phyloP scores from a whole-genome alignment of 2,329 filamentous ascomycete species.

The Alternaria brassicicola region DNA sequence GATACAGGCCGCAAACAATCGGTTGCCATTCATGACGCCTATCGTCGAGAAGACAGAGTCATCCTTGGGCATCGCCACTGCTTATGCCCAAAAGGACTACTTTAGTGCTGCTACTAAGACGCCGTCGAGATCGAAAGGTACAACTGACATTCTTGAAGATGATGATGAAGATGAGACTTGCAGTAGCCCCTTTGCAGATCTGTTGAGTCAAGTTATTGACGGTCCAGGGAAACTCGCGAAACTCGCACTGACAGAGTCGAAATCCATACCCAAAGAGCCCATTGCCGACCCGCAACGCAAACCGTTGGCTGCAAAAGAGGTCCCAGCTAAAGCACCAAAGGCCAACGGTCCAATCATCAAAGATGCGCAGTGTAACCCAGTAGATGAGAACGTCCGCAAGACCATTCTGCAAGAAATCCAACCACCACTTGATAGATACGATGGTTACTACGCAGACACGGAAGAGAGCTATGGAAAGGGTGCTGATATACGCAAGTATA shows the following conservation, averaged over 20 bases:
- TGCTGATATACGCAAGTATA: conserved; percentile 79
- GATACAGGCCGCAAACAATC: conserved; percentile 80
- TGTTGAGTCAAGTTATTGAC: conserved; percentile 58
- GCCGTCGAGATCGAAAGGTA: conserved; percentile 66
- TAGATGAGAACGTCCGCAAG: conserved; percentile 74
- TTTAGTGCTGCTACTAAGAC: conserved; percentile 81
- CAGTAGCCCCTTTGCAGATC: conserved; percentile 75
- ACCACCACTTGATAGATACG: conserved; percentile 74
- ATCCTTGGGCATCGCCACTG: conserved; percentile 66
- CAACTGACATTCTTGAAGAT: conserved; percentile 48
- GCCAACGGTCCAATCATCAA: conserved; percentile 76
- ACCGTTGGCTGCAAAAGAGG: conserved; percentile 38
- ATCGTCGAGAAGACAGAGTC: conserved; percentile 95
- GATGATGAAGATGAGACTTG: conserved; percentile 53
- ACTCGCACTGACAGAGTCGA: conserved; percentile 57
- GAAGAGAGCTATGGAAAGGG: conserved; percentile 68
- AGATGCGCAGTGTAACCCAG: conserved; percentile 86
- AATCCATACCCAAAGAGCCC: conserved; percentile 35
- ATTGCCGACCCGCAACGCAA: conserved; percentile 23
- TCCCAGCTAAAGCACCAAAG: conserved; percentile 48
- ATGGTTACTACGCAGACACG: conserved; percentile 79
- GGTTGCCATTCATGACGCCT: conserved; percentile 96
- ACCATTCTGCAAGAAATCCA: conserved; percentile 76
- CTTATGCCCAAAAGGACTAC: conserved; percentile 61
- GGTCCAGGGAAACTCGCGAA: conserved; percentile 56